Evolutionary conservation across 2,329 filamentous ascomycete species (phyloP).

Genomic region (Aspergillus sp.): DNA sequence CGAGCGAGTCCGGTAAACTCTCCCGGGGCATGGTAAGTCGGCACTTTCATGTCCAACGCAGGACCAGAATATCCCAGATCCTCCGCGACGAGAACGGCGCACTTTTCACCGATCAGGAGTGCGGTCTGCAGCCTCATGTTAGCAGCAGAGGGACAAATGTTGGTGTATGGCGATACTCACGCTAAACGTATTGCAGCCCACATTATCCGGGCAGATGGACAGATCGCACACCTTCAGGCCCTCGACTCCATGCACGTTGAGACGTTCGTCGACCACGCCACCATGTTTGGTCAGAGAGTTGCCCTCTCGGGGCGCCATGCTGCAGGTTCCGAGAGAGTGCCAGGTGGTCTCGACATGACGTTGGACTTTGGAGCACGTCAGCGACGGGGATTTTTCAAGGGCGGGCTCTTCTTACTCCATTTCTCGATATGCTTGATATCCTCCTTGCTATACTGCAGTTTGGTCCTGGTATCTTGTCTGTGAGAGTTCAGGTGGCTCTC

Average conservation of each 20-base stretch:
- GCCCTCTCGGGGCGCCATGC: slow-evolving; percentile 72
- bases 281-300: slow-evolving; percentile 75
- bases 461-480: slow-evolving; percentile 57
- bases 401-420: slow-evolving; percentile 33
- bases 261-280: slow-evolving; percentile 71
- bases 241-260: slow-evolving; percentile 75
- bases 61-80: slow-evolving; percentile 71
- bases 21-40: slow-evolving; percentile 56
- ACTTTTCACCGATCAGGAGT: slow-evolving; percentile 73
- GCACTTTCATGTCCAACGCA: slow-evolving; percentile 74
- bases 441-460: slow-evolving; percentile 62
- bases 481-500: slow-evolving; percentile 61
- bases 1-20: slow-evolving; percentile 32
- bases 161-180: slow-evolving; percentile 14
- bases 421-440: slow-evolving; percentile 62
- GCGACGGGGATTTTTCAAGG: too few relatives aligned
- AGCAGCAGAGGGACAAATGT: background rate
- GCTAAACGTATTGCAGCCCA: slow-evolving; percentile 64
- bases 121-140: slow-evolving; percentile 52
- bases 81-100: slow-evolving; percentile 66
- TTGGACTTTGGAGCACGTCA: slow-evolving; percentile 46
- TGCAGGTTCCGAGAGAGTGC: slow-evolving; percentile 68
- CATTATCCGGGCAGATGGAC: slow-evolving; percentile 74
- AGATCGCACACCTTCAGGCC: slow-evolving; percentile 75
- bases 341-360: slow-evolving; percentile 74